These are phyloP conservation scores for Rubroboletus satanas DNA, from an alignment of 768 basidiomycete species.

Conservation along the genomic window DNA sequence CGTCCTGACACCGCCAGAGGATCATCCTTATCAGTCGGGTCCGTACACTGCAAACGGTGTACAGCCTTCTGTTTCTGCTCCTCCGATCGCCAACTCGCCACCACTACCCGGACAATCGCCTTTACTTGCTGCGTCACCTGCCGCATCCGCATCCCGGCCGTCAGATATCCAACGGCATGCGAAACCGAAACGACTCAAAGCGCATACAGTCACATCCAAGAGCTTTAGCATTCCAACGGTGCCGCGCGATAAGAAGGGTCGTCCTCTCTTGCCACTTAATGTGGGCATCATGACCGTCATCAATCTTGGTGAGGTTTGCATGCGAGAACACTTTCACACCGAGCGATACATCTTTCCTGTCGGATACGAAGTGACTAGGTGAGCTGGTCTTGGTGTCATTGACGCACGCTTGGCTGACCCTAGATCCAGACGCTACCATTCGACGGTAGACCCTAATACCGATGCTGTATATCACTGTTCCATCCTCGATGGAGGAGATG, in stretches of 20 bases:
- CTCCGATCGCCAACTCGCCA: slow-evolving; percentile 15
- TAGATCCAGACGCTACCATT: slow-evolving; percentile 63
- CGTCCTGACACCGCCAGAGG: slow-evolving; percentile 33
- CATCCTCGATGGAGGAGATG: slow-evolving; percentile 81
- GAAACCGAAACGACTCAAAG: slow-evolving; percentile 76
- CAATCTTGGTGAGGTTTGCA: slow-evolving; percentile 69
- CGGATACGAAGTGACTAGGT: slow-evolving; percentile 81
- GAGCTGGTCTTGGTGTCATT: slow-evolving; percentile 15
- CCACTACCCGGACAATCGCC: slow-evolving; percentile 25
- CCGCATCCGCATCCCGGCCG: slow-evolving; percentile 21
- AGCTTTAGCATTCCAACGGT: slow-evolving; percentile 76
- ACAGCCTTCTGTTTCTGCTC: slow-evolving; percentile 15
- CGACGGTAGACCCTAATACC: slow-evolving; percentile 59
- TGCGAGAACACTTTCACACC: slow-evolving; percentile 82
- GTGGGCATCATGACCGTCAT: slow-evolving; percentile 87
- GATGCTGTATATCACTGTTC: slow-evolving; percentile 80
- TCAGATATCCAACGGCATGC: slow-evolving; percentile 38
- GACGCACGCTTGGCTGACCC: neutral
- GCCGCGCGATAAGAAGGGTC: slow-evolving; percentile 66
- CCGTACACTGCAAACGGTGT: slow-evolving; percentile 24
- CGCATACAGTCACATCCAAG: slow-evolving; percentile 76
- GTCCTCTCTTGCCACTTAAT: slow-evolving; percentile 71
- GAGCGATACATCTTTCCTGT: slow-evolving; percentile 88
- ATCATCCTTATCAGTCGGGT: slow-evolving; percentile 26
- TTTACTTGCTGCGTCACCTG: slow-evolving; percentile 14